phyloP scores from a whole-genome alignment of 768 basidiomycete species.

The Tulasnella sp. region DNA sequence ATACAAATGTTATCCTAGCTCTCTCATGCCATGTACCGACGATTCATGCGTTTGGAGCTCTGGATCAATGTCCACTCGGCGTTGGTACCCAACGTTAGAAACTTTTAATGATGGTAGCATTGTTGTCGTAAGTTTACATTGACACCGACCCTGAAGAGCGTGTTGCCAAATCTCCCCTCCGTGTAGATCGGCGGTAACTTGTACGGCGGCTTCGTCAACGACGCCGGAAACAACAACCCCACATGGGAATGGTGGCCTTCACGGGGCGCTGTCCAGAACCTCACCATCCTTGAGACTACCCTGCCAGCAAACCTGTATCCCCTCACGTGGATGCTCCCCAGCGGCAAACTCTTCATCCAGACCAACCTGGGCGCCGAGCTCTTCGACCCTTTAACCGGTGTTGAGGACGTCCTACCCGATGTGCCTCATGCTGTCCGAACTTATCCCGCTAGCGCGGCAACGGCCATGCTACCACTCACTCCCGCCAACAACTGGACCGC shows the following conservation, averaged over 20 bases:
- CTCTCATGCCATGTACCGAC: constrained; percentile 15
- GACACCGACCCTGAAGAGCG: no score
- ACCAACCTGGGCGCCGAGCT: constrained; percentile 18
- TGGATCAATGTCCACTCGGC: constrained; percentile 20
- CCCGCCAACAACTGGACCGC: constrained; percentile 51
- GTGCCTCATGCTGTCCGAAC: constrained; percentile 18
- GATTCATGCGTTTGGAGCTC: constrained; percentile 14
- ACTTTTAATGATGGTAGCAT: constrained; percentile 32
- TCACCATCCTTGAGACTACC: constrained; percentile 31
- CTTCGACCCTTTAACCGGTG: constrained; percentile 13
- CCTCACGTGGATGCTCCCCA: constrained; percentile 18
- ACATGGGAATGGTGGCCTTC: constrained; percentile 27
- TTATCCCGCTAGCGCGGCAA: constrained; percentile 39
- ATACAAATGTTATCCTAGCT: constrained; percentile 38
- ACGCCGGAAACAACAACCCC: constrained; percentile 32
- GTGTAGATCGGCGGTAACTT: constrained; percentile 28
- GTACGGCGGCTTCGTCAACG: constrained; percentile 24
- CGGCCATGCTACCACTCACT: constrained; percentile 65
- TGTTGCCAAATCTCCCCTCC: neutral
- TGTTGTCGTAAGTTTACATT: constrained; percentile 29
- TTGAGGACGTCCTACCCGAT: constrained; percentile 16
- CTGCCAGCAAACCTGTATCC: constrained; percentile 30
- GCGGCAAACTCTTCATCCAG: constrained; percentile 19
- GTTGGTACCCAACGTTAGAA: constrained; percentile 34
- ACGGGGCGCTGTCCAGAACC: constrained; percentile 18